Evolutionary conservation across 1,284 basidiomycete genomes (phyloP), one percentile per base, ranked within the genome.

Genomic region (Singerocomus inundabilis): DNA sequence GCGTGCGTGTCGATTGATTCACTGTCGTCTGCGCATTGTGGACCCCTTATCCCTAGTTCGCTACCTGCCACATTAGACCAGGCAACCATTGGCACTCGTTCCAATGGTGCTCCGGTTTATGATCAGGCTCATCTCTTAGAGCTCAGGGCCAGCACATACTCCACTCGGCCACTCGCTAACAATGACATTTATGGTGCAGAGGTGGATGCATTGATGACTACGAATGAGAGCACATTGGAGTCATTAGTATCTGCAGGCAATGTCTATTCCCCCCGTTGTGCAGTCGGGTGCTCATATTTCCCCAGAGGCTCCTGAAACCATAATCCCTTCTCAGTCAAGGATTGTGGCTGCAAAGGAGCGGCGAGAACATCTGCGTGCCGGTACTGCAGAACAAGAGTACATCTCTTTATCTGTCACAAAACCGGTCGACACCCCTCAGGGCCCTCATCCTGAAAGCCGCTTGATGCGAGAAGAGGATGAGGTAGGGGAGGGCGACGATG

Each of bases 401-500:
- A 91, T 98, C 30, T 91, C 93, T 0, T 71, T 98, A 10, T 85
- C 87, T 10, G 76, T 92, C 2, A 77, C 79, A 10, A 78, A 78
- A 59, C 69, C 76, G 55, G 61, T 70, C 39, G 79, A 83, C 26
- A 69, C 71, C 28, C 65, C 76, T 15, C 74, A 80, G 57, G 90
- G 91, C 0, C 91, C 91, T n/a, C 91, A 93, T 76, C 92, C 91
- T 10, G 90, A 91, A 59, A 93, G 90, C 61, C 78, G 94, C 15
- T 71, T 98, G 15, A 73, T 93, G 70, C 72, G 94, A 46, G 95
- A 98, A 69, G 94, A 97, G 37, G 94, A 98, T 66, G 92, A 96
- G 59, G 68, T 91, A 2, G 94, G 93, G 1, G 93, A 97, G 60
- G 93, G 88, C 0, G 94, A 96, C 49, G 94, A 97, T 60, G 92